Evolutionary conservation across 2,329 filamentous ascomycete species (phyloP), one percentile per base, ranked within the genome.

Genomic region (Botryotinia narcissicola): DNA sequence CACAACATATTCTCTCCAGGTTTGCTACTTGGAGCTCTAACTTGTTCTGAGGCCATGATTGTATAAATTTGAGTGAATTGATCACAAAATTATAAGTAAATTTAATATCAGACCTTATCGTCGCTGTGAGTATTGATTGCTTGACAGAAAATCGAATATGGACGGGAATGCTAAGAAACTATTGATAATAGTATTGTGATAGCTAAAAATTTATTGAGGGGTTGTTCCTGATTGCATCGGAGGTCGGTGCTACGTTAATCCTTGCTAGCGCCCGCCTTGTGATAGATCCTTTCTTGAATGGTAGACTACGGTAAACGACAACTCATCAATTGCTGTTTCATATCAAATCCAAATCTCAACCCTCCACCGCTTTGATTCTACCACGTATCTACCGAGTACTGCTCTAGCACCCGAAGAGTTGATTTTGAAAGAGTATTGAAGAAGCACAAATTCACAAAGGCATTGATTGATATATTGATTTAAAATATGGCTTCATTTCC

Each of bases 401-500:
- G 42, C 37, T 73, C 35, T 35, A 42, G 54, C 35, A 42, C 25
- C 22, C 29, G 48, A 32, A 37, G 22, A 63, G 20, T 51, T 57
- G 48, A 25, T 42, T 20, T 42, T 7, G 29, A 32, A 66, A 61
- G 16, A 51, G 25, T 18, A 29, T 25, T 18, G 35, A 32, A 57
- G 9, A 44, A 57, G 37, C n/a, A 25, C n/a, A 29, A 42, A 32
- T 32, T 22, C 44, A 16, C 1, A 37, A 32, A 25, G 37, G 12
- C 44, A 20, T 37, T 37, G 7, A 20, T 37, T 14, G 16, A 60
- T 4, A n/a, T 44, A n/a, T 10, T n/a, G 14, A 40, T 62, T 60
- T 62, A 37, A 12, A 68, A 8, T 40, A 80, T 80, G 78, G 77
- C 79, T 25, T 78, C 87, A 2, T 89, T 95, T 74, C 88, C 89